phyloP scores from a whole-genome alignment of 352 stramenopile genomes.

The Phytophthora meadii region DNA sequence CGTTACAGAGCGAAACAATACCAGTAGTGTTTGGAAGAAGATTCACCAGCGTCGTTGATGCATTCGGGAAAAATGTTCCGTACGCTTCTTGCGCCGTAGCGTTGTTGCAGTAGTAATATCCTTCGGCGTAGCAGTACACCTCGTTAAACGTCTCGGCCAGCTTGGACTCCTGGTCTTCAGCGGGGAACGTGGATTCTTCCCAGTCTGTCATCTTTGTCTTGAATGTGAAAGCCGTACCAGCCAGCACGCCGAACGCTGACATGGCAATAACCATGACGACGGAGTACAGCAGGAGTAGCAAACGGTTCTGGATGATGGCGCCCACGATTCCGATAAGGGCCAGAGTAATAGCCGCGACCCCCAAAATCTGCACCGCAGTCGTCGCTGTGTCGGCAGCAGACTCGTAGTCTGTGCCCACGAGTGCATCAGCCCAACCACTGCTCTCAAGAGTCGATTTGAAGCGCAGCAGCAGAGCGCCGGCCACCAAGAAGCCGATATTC shows the following conservation, averaged over 20 bases:
- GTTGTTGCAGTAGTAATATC: constrained; percentile 86
- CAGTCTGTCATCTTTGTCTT: constrained; percentile 74
- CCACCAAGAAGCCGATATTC: constrained; percentile 77
- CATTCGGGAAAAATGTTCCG: constrained; percentile 66
- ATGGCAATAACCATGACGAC: constrained; percentile 74
- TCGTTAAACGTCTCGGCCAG: constrained; percentile 80
- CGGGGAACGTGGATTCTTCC: constrained; percentile 62
- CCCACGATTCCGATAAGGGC: constrained; percentile 72
- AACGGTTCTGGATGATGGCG: constrained; percentile 66
- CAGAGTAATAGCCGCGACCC: constrained; percentile 59
- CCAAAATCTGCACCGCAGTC: constrained; percentile 59
- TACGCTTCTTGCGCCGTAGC: constrained; percentile 65
- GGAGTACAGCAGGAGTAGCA: constrained; percentile 78
- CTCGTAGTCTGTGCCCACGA: constrained; percentile 78
- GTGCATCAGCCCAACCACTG: constrained; percentile 79
- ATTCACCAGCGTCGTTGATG: constrained; percentile 38
- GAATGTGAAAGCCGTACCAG: constrained; percentile 73
- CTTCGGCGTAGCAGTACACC: constrained; percentile 86
- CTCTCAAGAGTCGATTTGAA: constrained; percentile 62
- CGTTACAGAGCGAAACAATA: constrained; percentile 61
- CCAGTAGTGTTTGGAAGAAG: constrained; percentile 70
- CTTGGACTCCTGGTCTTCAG: constrained; percentile 55
- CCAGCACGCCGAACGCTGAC: constrained; percentile 77
- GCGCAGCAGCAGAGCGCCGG: constrained; percentile 68
- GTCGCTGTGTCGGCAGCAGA: constrained; percentile 49